Evolutionary conservation across 2,329 filamentous ascomycete species (phyloP), one percentile per base, ranked within the genome.

Genomic region (Fusarium anthophilum): DNA sequence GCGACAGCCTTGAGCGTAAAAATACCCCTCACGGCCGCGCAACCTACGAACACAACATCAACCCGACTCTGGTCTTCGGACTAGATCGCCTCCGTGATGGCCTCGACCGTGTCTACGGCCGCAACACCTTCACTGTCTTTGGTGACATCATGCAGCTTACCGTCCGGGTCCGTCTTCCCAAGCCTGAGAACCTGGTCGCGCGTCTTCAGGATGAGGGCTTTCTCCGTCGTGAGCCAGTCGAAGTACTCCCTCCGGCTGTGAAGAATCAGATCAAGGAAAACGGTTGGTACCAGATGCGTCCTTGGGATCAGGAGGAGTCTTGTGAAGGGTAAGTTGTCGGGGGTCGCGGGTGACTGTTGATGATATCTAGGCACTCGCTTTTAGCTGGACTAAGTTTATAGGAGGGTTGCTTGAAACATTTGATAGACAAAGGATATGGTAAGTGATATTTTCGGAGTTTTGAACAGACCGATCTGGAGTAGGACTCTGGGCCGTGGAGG

Each of bases 121-220:
- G 26, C n/a, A 66, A 70, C 26, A n/a, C 28, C 20, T 70, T 59
- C 24, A 30, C 20, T 8, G 67, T 70, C 5, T 38, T 53, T 3
- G 67, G 67, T 6, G 67, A 70, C 15, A 48, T 70, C 20, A 70
- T 70, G 60, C 66, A 66, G n/a, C 37, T 70, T 4, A 70, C 47
- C 3, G 62, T 70, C 14, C 39, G 41, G 7, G 60, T 45, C 13
- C 10, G 18, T 22, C 30, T 22, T 30, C 44, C 32, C 2, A 13
- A 13, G 20, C 59, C 38, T 32, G 17, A 28, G 17, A 47, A 38
- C 13, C 28, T 66, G 26, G 11, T 59, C 8, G 12, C n/a, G 5
- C 30, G 26, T 8, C 66, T 70, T 17, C 67, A 70, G 12, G 11
- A 35, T 4, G 59, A 66, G 3, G 47, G 44, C 4, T 54, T 13